These are phyloP conservation scores for Diaporthe vaccinii DNA, from an alignment of 2,329 filamentous ascomycete genomes.

Conservation along the genomic window DNA sequence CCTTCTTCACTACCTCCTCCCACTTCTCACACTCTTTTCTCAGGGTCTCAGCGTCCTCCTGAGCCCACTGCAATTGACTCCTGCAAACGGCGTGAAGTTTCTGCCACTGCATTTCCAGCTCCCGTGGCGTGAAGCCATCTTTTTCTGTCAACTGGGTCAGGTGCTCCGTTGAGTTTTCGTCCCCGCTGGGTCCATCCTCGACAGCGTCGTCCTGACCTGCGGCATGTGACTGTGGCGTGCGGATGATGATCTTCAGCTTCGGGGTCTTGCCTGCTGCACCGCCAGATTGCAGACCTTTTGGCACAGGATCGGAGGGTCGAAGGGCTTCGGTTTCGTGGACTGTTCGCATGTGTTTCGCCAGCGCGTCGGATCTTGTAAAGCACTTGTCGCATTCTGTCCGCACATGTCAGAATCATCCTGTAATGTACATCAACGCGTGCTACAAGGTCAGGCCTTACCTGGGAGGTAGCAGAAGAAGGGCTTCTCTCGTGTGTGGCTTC, in stretches of 20 bases:
- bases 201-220: conserved; percentile 67
- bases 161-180: conserved; percentile 70
- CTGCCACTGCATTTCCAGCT: conserved; percentile 71
- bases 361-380: conserved; percentile 94
- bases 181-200: conserved; percentile 61
- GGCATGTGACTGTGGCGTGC: conserved; percentile 69
- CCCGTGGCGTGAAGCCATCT: conserved; percentile 74
- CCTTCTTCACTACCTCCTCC: conserved; percentile 76
- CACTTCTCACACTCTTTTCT: conserved; percentile 74
- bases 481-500: conserved; percentile 97
- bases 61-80: conserved; percentile 80
- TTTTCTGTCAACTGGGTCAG: conserved; percentile 69
- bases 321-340: conserved; percentile 97
- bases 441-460: conserved; percentile 66
- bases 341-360: conserved; percentile 98
- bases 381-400: conserved; percentile 91
- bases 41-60: conserved; percentile 74
- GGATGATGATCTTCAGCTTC: conserved; percentile 74
- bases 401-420: background rate
- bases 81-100: conserved; percentile 77
- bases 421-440: background rate
- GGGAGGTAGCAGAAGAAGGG: conserved; percentile 97
- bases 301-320: conserved; percentile 81
- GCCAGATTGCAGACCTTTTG: conserved; percentile 73
- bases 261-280: conserved; percentile 59